phyloP scores from a whole-genome alignment of 306 rosid species.

The Rubus idaeus region DNA sequence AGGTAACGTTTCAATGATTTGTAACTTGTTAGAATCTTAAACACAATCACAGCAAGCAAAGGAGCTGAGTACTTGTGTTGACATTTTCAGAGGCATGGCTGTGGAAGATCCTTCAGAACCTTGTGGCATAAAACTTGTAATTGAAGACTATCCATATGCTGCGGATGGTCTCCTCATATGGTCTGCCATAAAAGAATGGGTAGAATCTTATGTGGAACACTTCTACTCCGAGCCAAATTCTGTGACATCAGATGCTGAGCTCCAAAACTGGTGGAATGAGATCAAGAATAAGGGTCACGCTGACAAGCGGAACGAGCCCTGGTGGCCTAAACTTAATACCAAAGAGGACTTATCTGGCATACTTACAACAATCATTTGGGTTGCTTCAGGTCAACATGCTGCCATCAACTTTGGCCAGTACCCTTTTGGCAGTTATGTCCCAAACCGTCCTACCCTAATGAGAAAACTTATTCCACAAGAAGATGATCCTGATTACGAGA shows the following conservation, averaged over 20 bases:
- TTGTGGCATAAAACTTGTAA: slow-evolving; percentile 71
- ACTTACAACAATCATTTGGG: slow-evolving; percentile 80
- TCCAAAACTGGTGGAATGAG: slow-evolving; percentile 93
- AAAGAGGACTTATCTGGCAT: slow-evolving; percentile 65
- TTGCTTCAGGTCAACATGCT: slow-evolving; percentile 94
- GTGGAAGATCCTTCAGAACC: slow-evolving; percentile 75
- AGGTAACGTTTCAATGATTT: slow-evolving; percentile 46
- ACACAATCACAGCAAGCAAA: background rate
- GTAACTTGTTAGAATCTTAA: background rate
- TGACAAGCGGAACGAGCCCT: slow-evolving; percentile 76
- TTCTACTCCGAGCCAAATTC: slow-evolving; percentile 66
- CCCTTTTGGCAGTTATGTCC: slow-evolving; percentile 94
- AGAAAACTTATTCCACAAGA: slow-evolving; percentile 84
- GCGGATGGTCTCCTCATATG: slow-evolving; percentile 89
- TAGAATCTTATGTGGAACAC: slow-evolving; percentile 66
- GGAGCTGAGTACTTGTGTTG: background rate
- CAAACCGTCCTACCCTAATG: slow-evolving; percentile 87
- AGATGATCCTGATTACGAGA: slow-evolving; percentile 53
- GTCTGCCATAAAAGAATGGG: slow-evolving; percentile 96
- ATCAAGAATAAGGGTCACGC: slow-evolving; percentile 75
- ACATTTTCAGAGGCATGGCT: slow-evolving; percentile 84
- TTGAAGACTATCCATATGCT: slow-evolving; percentile 96
- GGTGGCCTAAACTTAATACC: slow-evolving; percentile 90
- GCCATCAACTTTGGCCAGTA: slow-evolving; percentile 96
- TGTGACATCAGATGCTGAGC: slow-evolving; percentile 64